These are phyloP conservation scores for Candida broadrunensis DNA, from an alignment of 805 yeast genomes.

Conservation along the genomic window DNA sequence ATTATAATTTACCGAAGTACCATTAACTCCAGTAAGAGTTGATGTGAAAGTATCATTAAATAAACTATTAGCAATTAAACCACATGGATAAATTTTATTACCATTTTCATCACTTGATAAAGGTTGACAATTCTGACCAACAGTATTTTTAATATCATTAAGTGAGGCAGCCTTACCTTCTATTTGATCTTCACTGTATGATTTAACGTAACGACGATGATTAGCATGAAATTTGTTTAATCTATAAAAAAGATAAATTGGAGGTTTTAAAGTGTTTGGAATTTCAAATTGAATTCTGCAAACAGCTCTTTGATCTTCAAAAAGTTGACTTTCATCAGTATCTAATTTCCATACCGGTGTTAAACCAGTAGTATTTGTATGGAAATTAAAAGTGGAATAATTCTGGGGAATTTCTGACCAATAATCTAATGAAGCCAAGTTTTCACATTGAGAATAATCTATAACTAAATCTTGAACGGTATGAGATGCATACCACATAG, in stretches of 20 bases:
- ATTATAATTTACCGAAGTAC: slow-evolving; percentile 25
- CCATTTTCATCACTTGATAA: slow-evolving; percentile 38
- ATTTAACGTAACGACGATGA: slow-evolving; percentile 43
- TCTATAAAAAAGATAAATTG: slow-evolving; percentile 41
- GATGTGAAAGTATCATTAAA: slow-evolving; percentile 66
- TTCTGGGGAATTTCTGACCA: slow-evolving; percentile 38
- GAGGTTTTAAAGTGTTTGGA: slow-evolving; percentile 30
- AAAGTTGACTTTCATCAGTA: slow-evolving; percentile 39
- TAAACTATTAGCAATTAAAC: slow-evolving; percentile 75
- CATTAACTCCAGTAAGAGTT: slow-evolving; percentile 36
- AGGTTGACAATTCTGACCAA: slow-evolving; percentile 46
- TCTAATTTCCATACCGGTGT: slow-evolving; percentile 36
- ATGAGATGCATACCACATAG: slow-evolving; percentile 45
- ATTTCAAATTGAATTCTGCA: slow-evolving; percentile 39
- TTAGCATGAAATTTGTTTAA: slow-evolving; percentile 40
- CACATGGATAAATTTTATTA: slow-evolving; percentile 72
- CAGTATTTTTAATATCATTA: slow-evolving; percentile 32
- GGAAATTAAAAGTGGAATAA: slow-evolving; percentile 37
- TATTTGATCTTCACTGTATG: slow-evolving; percentile 42
- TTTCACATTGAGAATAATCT: slow-evolving; percentile 41
- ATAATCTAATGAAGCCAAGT: slow-evolving; percentile 24
- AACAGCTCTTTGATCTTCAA: slow-evolving; percentile 50
- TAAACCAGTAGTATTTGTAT: slow-evolving; percentile 12
- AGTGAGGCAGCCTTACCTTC: slow-evolving; percentile 37
- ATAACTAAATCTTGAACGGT: slow-evolving; percentile 36